Percentiles rank a stretch among this genome's conserved stretches.
Conservation (phyloP, 148 eudicot genomes). For the Limonium bicolor region DNA sequence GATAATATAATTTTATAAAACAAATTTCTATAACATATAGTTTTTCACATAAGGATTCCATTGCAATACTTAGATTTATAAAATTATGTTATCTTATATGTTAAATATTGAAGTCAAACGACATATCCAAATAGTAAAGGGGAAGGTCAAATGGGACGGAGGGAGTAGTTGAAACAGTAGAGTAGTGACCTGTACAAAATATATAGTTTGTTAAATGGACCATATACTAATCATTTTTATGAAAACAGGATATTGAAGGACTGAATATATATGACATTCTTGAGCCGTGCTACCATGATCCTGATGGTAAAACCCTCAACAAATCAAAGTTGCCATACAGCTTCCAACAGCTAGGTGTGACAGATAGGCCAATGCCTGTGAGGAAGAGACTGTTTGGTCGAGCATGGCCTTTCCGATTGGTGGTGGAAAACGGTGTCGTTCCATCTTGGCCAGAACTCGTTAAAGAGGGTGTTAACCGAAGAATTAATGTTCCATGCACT, state of each 20-base stretch:
- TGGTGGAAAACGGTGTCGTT: conserved; percentile 21
- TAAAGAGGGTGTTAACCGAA: not conserved
- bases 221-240: not conserved
- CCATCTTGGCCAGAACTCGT: conserved; percentile 31
- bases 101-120: too few relatives aligned
- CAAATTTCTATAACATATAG: too few relatives aligned
- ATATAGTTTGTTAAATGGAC: not conserved
- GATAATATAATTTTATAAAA: too few relatives aligned
- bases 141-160: too few relatives aligned
- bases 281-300: conserved; percentile 9
- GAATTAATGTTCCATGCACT: conserved; percentile 23
- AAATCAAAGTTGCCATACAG: not conserved
- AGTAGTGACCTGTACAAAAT: too few relatives aligned
- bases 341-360: conserved; percentile 19
- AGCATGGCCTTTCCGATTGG: conserved; percentile 27
- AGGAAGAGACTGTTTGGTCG: conserved; percentile 32
- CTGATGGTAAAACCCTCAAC: conserved; percentile 2
- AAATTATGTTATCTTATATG: too few relatives aligned
- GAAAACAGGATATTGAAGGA: conserved; percentile 10
- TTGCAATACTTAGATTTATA: too few relatives aligned
- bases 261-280: conserved; percentile 7
- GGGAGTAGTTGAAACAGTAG: too few relatives aligned
- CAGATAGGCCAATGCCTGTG: conserved; percentile 19
- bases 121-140: too few relatives aligned
- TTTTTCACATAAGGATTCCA: too few relatives aligned